These are phyloP conservation scores for Aspergillus baeticus DNA, from an alignment of 495 filamentous ascomycete species.

Conservation along the genomic window DNA sequence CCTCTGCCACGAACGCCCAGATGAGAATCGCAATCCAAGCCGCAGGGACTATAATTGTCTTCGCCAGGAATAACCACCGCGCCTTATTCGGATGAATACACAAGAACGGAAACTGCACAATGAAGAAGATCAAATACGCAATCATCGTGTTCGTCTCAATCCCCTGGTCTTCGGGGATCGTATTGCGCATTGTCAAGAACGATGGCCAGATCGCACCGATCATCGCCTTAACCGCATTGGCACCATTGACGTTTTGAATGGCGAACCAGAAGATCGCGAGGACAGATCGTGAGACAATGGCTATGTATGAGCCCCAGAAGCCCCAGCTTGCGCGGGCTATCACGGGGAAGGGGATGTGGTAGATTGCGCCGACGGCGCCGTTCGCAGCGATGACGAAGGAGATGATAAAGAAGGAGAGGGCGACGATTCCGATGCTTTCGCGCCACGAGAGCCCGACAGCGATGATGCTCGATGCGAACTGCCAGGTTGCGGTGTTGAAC, in stretches of 20 bases:
- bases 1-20: conserved; percentile 46
- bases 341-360: conserved; percentile 68
- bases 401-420: conserved; percentile 60
- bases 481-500: conserved; percentile 61
- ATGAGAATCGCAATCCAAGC: conserved; percentile 48
- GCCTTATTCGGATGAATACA: conserved; percentile 45
- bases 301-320: conserved; percentile 67
- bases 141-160: conserved; percentile 67
- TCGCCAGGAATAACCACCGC: conserved; percentile 46
- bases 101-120: conserved; percentile 46
- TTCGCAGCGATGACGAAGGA: conserved; percentile 63
- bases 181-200: conserved; percentile 53
- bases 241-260: conserved; percentile 67
- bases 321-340: conserved; percentile 66
- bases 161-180: conserved; percentile 54
- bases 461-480: conserved; percentile 59
- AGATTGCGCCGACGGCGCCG: conserved; percentile 59
- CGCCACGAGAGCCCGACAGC: conserved; percentile 62
- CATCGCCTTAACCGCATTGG: conserved; percentile 64
- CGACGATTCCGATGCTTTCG: conserved; percentile 60
- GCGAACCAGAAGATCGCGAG: conserved; percentile 73
- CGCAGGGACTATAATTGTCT: conserved; percentile 44
- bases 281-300: conserved; percentile 64
- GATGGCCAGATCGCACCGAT: conserved; percentile 67
- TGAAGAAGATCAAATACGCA: conserved; percentile 59